Conservation (phyloP, 148 eudicot species). For the Vaccinium macrocarpon region DNA sequence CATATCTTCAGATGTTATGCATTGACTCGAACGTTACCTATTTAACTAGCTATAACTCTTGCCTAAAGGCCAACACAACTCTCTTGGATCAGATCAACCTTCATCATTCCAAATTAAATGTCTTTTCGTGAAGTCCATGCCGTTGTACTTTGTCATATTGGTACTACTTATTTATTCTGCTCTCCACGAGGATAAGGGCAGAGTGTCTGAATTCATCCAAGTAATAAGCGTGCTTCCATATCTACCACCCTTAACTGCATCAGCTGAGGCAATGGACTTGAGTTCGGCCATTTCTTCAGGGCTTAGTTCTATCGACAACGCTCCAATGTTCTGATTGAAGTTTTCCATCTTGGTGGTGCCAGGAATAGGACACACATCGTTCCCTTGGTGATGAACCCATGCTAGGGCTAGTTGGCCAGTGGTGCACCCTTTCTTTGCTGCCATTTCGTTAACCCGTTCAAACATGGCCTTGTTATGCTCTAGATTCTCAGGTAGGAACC, state of each 20-base stretch:
- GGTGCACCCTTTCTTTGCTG: constrained; percentile 17
- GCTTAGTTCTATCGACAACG: constrained; percentile 7
- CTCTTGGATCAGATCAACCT: not conserved
- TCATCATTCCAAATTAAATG: not conserved
- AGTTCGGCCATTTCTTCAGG: constrained; percentile 17
- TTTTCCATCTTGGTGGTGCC: constrained; percentile 18
- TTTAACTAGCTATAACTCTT: not conserved
- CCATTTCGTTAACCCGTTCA: constrained; percentile 16
- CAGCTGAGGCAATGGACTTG: constrained; percentile 14
- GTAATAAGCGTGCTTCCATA: not conserved
- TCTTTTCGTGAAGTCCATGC: not conserved
- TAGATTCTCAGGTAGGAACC: constrained; percentile 14
- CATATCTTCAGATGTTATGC: not conserved
- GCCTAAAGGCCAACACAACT: not conserved
- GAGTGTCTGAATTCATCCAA: not conserved
- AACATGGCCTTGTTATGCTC: constrained; percentile 17
- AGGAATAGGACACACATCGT: constrained; percentile 18
- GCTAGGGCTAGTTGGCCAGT: constrained; percentile 19
- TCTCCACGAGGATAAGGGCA: not conserved
- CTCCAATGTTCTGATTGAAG: constrained; percentile 17
- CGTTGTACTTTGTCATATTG: not conserved
- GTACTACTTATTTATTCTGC: not conserved
- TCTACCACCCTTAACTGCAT: constrained; percentile 9
- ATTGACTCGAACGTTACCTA: not conserved
- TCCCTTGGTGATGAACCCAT: constrained; percentile 23